Evolutionary conservation across 768 basidiomycete species (phyloP).

Genomic region (Ramaria sp.): DNA sequence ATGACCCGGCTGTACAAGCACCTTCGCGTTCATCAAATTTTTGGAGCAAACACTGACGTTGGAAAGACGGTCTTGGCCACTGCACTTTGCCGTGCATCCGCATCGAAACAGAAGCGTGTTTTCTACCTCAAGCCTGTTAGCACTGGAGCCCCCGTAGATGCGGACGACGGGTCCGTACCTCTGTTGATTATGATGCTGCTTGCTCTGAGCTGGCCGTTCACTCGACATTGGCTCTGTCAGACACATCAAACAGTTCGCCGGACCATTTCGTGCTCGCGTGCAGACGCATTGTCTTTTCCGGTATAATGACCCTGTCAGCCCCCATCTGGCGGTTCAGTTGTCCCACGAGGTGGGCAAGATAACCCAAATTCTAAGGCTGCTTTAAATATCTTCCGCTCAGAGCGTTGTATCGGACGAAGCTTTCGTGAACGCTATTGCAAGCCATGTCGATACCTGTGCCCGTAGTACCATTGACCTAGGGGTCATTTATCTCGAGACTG

Average conservation of each 20-base stretch:
- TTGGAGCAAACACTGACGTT: constrained; percentile 94
- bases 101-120: constrained; percentile 36
- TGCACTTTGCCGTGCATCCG: constrained; percentile 74
- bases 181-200: background rate
- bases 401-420: constrained; percentile 53
- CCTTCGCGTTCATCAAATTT: constrained; percentile 80
- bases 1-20: constrained; percentile 84
- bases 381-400: constrained; percentile 10
- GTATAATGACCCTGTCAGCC: constrained; percentile 85
- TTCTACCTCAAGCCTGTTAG: constrained; percentile 87
- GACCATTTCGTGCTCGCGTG: constrained; percentile 20
- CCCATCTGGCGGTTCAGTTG: constrained; percentile 69
- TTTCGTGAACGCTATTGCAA: constrained; percentile 53
- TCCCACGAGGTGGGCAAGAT: constrained; percentile 18
- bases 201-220: background rate
- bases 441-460: constrained; percentile 50
- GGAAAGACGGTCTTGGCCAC: constrained; percentile 90
- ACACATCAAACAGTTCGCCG: background rate
- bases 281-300: constrained; percentile 66
- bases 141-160: constrained; percentile 69
- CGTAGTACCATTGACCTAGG: constrained; percentile 19
- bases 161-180: constrained; percentile 69
- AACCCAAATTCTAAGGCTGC: background rate
- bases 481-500: constrained; percentile 85
- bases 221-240: background rate